These are phyloP conservation scores for Lactarius indigo DNA, from an alignment of 768 basidiomycete genomes.

Conservation along the genomic window DNA sequence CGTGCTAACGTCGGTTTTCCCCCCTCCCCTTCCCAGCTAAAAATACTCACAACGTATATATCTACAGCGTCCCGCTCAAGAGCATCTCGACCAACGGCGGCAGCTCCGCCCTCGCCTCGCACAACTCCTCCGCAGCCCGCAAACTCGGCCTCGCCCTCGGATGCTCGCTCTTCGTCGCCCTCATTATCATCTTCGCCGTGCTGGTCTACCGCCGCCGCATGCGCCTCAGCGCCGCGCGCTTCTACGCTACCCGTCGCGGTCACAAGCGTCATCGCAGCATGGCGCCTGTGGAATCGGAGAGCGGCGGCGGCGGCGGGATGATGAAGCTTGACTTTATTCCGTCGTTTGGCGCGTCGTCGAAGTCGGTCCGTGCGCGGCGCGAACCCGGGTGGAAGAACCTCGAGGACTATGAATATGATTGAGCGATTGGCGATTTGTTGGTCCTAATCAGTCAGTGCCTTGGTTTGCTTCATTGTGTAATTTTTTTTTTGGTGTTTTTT, in stretches of 20 bases:
- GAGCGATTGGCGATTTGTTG: not conserved
- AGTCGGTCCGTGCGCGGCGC: not conserved
- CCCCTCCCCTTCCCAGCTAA: not conserved
- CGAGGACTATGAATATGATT: constrained; percentile 7
- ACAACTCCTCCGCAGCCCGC: not conserved
- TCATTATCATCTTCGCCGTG: not conserved
- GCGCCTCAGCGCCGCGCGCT: not conserved
- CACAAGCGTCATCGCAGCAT: not conserved
- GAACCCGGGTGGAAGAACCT: constrained; percentile 13
- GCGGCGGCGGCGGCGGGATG: not conserved
- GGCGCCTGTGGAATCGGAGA: no score
- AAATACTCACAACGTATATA: not conserved
- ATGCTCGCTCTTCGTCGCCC: not conserved
- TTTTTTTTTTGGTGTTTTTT: not conserved
- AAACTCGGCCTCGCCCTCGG: constrained; percentile 14
- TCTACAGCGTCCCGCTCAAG: not conserved
- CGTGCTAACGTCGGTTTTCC: constrained; percentile 7
- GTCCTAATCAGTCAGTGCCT: no score
- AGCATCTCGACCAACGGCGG: not conserved
- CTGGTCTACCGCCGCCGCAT: not conserved
- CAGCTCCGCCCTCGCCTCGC: not conserved
- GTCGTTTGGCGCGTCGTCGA: not conserved
- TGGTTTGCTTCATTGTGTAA: not conserved
- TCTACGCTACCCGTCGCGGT: no score
- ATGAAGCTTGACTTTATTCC: constrained; percentile 1